Evolutionary conservation across 139 green algal species (phyloP), one percentile per base, ranked within the genome.

Genomic region (Zygnema circumcarinatum): DNA sequence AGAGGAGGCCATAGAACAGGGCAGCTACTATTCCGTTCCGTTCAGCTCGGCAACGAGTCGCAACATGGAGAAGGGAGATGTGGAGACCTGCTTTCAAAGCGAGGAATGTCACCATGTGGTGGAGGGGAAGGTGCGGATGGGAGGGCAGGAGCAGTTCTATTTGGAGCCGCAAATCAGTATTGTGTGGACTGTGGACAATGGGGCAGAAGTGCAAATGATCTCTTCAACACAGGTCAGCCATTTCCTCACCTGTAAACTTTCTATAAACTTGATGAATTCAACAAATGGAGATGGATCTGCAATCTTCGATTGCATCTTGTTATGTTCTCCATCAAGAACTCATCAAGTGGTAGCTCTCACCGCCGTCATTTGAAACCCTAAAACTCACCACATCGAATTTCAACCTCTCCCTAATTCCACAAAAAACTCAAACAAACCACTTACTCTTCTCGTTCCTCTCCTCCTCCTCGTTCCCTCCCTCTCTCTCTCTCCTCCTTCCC

Each of bases 111-210:
- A 81, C 21, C 93, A 93, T 22, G 81, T 94, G 2, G 83, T 95
- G 32, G 84, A 96, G 62, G 93, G 93, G 16, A 89, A 93, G 0
- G 85, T 89, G 16, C 68, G 89, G 67, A 92, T 98, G 67, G 96
- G 97, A 25, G 96, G 95, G 38, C 93, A 95, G 93, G 96, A 98
- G 93, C 97, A 99, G 94, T 99, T 99, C 54, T 99, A 99, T 92
- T 90, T 99, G 87, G 97, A 99, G 91, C 95, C 97, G 25, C 93
- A 98, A 35, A 87, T 80, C 42, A 93, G 81, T 86, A 56, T 96
- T 1, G 95, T 98, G n/a, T 90, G 97, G 11, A 95, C 95, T 0
- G 85, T 83, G 32, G 97, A 99, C 81, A 93, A 94, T 67, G 94
- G 95, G 76, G 25, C 25, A 20, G 97, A 99, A 91, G 93, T 96